A percentile compares a stretch with the other conserved stretches of the same genome.
Conservation (phyloP, 768 basidiomycete genomes). For the Cantharellus cinnabarinus region DNA sequence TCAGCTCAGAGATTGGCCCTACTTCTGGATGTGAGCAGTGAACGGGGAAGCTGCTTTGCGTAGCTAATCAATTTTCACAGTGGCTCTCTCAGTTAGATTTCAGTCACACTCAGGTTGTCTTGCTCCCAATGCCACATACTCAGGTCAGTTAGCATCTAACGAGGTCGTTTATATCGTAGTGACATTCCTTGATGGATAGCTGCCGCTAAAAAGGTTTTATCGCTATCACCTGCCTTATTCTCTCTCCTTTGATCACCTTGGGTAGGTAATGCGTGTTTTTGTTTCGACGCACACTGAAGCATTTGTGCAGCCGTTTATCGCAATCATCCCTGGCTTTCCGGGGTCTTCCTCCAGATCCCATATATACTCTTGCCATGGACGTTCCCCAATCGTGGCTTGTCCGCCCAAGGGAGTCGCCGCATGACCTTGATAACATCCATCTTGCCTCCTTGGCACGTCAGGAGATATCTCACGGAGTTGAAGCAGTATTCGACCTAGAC, state of each 20-base stretch:
- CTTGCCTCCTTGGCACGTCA: slow-evolving; percentile 40
- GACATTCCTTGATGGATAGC: slow-evolving; percentile 36
- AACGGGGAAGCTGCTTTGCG: neutral
- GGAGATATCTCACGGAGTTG: slow-evolving; percentile 33
- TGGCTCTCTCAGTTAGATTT: slow-evolving; percentile 46
- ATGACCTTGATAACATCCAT: slow-evolving; percentile 93
- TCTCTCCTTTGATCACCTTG: slow-evolving; percentile 42
- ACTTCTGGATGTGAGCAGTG: slow-evolving; percentile 38
- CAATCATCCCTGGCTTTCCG: slow-evolving; percentile 33
- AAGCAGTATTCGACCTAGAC: slow-evolving; percentile 72
- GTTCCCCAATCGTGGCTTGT: slow-evolving; percentile 85
- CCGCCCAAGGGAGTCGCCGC: slow-evolving; percentile 65
- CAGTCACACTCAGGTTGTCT: slow-evolving; percentile 16
- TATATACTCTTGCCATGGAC: slow-evolving; percentile 89
- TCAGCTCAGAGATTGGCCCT: slow-evolving; percentile 72
- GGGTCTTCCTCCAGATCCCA: slow-evolving; percentile 61
- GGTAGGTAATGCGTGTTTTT: slow-evolving; percentile 27
- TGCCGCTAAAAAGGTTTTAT: slow-evolving; percentile 87
- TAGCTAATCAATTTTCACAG: slow-evolving; percentile 16
- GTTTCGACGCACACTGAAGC: neutral
- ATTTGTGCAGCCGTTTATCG: neutral
- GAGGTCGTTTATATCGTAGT: slow-evolving; percentile 21
- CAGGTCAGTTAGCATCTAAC: neutral
- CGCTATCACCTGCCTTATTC: slow-evolving; percentile 44
- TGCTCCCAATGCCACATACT: neutral